These are phyloP conservation scores for Prorocentrum cordatum DNA, from an alignment of 169 alveolate genomes.

Conservation along the genomic window DNA sequence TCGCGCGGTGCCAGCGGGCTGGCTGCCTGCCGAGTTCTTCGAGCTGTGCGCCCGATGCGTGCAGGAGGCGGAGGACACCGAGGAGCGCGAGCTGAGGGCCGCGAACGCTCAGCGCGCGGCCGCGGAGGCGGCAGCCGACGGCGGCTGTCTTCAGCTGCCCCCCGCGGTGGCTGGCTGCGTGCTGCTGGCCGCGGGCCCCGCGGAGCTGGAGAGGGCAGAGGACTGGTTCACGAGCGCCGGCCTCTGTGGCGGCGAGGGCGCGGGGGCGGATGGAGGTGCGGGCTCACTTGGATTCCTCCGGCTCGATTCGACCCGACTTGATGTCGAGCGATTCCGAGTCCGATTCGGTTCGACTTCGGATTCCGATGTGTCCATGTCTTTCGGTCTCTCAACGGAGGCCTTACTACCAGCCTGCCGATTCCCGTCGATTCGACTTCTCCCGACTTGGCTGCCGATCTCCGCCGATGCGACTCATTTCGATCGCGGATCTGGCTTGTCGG, in stretches of 20 bases:
- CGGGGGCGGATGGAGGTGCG: background rate
- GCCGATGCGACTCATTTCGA: too few relatives aligned
- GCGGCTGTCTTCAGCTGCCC: slow-evolving; percentile 10
- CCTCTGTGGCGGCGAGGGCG: background rate
- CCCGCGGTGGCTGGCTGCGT: background rate
- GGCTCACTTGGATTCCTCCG: background rate
- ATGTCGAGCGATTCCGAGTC: background rate
- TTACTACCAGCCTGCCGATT: background rate
- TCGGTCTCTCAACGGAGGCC: background rate
- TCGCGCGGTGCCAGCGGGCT: background rate
- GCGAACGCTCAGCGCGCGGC: slow-evolving; percentile 18
- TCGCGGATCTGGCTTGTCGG: too few relatives aligned
- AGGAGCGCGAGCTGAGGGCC: slow-evolving; percentile 24
- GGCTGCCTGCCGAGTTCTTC: background rate
- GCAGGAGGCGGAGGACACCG: slow-evolving; percentile 37
- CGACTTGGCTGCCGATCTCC: background rate
- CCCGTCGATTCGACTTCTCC: background rate
- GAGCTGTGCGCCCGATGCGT: background rate
- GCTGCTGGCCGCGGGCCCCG: background rate
- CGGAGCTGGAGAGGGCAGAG: background rate
- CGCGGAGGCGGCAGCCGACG: slow-evolving; percentile 27
- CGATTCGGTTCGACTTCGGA: background rate
- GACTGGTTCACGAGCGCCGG: background rate
- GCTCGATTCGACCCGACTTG: background rate
- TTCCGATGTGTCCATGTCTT: background rate